These are phyloP conservation scores for Butyriboletus loyo DNA, from an alignment of 768 basidiomycete genomes.

Conservation along the genomic window DNA sequence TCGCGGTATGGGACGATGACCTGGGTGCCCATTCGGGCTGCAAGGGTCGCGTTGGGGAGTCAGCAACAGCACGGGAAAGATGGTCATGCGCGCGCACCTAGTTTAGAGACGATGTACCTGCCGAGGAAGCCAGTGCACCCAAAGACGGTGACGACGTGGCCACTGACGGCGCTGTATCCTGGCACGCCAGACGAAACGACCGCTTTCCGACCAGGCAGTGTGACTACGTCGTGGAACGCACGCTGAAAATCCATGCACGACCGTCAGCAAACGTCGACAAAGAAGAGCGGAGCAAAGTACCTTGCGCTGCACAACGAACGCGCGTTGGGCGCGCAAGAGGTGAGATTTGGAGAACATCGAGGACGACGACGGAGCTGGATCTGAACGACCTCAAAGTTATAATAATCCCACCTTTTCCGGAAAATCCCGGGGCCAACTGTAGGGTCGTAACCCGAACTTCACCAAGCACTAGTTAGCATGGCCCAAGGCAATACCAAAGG, in stretches of 20 bases:
- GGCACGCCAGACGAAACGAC: slow-evolving; percentile 74
- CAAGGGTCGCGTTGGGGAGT: slow-evolving; percentile 24
- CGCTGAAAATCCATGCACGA: slow-evolving; percentile 44
- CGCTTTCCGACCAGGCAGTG: slow-evolving; percentile 57
- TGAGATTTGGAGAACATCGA: slow-evolving; percentile 45
- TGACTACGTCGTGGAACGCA: slow-evolving; percentile 68
- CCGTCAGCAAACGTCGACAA: neutral
- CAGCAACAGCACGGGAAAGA: neutral
- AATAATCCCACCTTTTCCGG: slow-evolving; percentile 17
- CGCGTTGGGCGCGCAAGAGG: slow-evolving; percentile 53
- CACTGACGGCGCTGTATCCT: slow-evolving; percentile 84
- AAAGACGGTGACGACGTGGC: slow-evolving; percentile 94
- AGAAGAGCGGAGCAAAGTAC: slow-evolving; percentile 25
- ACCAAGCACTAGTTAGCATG: slow-evolving; percentile 34
- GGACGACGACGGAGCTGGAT: slow-evolving; percentile 12
- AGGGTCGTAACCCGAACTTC: neutral
- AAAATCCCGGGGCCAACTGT: slow-evolving; percentile 21
- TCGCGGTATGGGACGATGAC: slow-evolving; percentile 95
- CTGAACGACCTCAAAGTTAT: neutral
- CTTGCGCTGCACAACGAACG: slow-evolving; percentile 45
- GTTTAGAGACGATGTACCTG: slow-evolving; percentile 88
- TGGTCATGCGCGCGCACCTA: slow-evolving; percentile 51
- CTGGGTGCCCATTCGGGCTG: slow-evolving; percentile 89
- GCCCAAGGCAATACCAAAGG: slow-evolving; percentile 87
- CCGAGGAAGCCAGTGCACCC: slow-evolving; percentile 96